Base-by-base conservation (phyloP, 495 filamentous ascomycete species). In the Neurospora sp. region DNA sequence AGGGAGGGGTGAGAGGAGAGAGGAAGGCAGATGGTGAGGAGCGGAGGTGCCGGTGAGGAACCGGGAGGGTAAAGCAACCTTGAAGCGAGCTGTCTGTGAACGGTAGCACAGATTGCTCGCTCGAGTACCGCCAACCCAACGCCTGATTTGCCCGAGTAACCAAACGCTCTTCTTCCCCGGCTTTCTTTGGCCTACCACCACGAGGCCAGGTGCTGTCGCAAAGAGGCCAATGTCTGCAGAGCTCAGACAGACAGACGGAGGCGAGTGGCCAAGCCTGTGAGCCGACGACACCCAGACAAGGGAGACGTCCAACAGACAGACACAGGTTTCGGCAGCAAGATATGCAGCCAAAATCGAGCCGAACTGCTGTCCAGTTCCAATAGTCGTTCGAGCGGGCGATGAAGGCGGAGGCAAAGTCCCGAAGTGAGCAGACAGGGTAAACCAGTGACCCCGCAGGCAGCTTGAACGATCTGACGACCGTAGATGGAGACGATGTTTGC, bases 101-200 rank as follows among this genome's bases (percentile, higher is more conserved):
- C 54, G 54, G 54, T 69, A 66, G 71, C 73, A 78, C 75, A 72
- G 75, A 69, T 70, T 70, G 54, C 72, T 77, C 54, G 71, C 71
- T 72, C 71, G 74, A 54, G 71, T 77, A 74, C 74, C 76, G 76
- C 77, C 76, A 76, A 75, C 74, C 72, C 74, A 27, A 59, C 31
- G 59, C 69, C 73, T 70, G 37, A 62, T 62, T 31, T 62, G 54
- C 54, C 23, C 54, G 23, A 62, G 54, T 62, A 62, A 31, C 54
- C 27, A 62, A 62, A 62, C 23, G 54, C 54, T 62, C 54, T 66
- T 35, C 54, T 66, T 66, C 54, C 27, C 54, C 54, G 14, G 27
- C 54, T 66, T 18, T 35, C 14, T 66, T 66, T 66, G 54, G 54
- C 27, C 27, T 66, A 37, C 23, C 54, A 62, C 23, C 54, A 66